Base-by-base conservation (phyloP, 129 eudicot genomes). In the sunflower (Helianthus annuus) region DNA sequence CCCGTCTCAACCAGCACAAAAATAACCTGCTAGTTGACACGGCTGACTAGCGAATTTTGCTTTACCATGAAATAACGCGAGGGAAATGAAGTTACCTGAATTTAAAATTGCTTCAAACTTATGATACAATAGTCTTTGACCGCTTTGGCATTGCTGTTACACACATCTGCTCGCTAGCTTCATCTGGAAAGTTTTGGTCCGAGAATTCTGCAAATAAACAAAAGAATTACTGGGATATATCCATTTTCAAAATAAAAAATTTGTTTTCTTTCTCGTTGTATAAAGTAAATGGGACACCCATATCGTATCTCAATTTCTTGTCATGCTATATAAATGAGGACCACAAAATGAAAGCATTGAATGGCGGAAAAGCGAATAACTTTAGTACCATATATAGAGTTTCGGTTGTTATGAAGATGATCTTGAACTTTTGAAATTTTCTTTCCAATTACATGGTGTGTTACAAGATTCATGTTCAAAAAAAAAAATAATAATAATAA, bases 181-280 rank as follows among this genome's bases (percentile, higher is more conserved):
- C 90, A 61, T 80, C 87, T 64, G 61, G 53, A 78, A 88, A 88
- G 79, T 88, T 88, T 73, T 88, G 95, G 48, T 83, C 95, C 4
- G 84, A 77, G 61, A 76, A 79, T 77, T 85, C 91, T 88, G 90
- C 83, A 75, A 27, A 68, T 62, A 24, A 40, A 44, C 14, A 60
- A 60, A 34, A 5, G 45, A 60, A 60, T 6, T 32, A 42, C 32
- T 16, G 8, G 10, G 49, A 15, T 75, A 10, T 15, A 10, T 56
- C 16, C 19, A 56, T 76, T 7, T 27, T 46, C 66, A 38, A 6
- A 56, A 59, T 34, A 12, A 32, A 40, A 22, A 24, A 64, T 27
- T 48, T 51, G 36, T 60, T 32, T 60, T 32, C 10, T 60, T 34
- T 32, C 44, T 58, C 64, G 15, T 12, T 60, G 5, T 12, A 60